Evolutionary conservation across 2,329 filamentous ascomycete species (phyloP).

Genomic region (Cephalotrichum gorgonifer): DNA sequence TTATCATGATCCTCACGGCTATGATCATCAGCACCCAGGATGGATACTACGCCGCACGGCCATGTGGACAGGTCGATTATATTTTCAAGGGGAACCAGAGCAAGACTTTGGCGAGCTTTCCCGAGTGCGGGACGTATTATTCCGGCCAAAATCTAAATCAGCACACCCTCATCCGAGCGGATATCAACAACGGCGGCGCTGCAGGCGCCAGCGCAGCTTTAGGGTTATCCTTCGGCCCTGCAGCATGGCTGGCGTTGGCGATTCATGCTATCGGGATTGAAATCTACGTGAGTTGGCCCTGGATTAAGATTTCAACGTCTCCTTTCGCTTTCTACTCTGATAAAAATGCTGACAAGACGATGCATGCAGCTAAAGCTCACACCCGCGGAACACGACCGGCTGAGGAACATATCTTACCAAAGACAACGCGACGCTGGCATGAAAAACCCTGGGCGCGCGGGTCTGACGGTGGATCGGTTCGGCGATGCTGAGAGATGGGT

Average conservation of each 20-base stretch:
- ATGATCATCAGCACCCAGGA: conserved; percentile 21
- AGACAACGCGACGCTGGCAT: conserved; percentile 43
- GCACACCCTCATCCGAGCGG: conserved; percentile 17
- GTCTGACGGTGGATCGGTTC: conserved; percentile 29
- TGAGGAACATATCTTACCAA: conserved; percentile 45
- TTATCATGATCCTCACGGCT: conserved; percentile 33
- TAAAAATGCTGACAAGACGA: too few species aligned
- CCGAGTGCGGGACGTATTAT: conserved; percentile 30
- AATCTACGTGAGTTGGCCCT: conserved; percentile 27
- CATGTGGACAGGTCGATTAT: conserved; percentile 39
- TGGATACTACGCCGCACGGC: conserved; percentile 16
- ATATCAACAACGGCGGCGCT: conserved; percentile 17
- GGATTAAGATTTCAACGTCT: conserved; percentile 9
- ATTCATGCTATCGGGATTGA: conserved; percentile 40
- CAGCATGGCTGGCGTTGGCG: conserved; percentile 39
- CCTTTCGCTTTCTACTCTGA: neutral
- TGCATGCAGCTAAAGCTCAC: conserved; percentile 35
- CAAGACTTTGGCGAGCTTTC: conserved; percentile 25
- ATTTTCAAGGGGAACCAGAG: conserved; percentile 18
- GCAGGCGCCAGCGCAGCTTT: conserved; percentile 28
- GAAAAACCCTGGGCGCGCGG: conserved; percentile 34
- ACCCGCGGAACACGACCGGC: conserved; percentile 38
- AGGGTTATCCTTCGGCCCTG: conserved; percentile 37
- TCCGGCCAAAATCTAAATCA: conserved; percentile 6
- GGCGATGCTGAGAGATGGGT: conserved; percentile 18